These are phyloP conservation scores for Saccharomyces jurei DNA, from an alignment of 805 yeast genomes.

Conservation along the genomic window DNA sequence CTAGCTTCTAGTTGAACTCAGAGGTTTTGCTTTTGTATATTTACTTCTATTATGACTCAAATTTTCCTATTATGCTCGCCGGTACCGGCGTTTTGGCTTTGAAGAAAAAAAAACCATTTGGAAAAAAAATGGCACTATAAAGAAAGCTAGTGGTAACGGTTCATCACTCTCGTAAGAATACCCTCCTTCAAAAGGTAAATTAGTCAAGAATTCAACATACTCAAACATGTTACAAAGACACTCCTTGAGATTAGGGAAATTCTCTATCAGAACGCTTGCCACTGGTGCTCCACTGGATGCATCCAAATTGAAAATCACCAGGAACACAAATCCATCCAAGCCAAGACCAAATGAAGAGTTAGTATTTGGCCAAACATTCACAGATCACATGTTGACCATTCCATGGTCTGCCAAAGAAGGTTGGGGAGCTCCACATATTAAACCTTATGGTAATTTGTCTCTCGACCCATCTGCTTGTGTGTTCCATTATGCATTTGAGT, in stretches of 20 bases:
- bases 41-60: not conserved
- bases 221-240: slow-evolving; percentile 10
- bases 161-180: not conserved
- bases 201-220: not conserved
- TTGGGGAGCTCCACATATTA: slow-evolving; percentile 84
- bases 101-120: not conserved
- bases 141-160: not conserved
- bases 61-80: not conserved
- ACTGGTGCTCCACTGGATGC: slow-evolving; percentile 43
- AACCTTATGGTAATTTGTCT: slow-evolving; percentile 68
- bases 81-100: slow-evolving; percentile 5
- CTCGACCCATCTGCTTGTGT: slow-evolving; percentile 87
- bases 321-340: slow-evolving; percentile 41
- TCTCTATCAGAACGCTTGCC: slow-evolving; percentile 11
- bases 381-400: slow-evolving; percentile 80
- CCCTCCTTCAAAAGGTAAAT: not conserved
- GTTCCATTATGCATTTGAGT: slow-evolving; percentile 89
- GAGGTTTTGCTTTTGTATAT: not conserved
- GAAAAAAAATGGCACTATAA: not conserved
- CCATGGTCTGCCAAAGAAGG: slow-evolving; percentile 75
- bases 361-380: slow-evolving; percentile 67
- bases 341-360: slow-evolving; percentile 54
- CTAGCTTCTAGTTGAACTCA: too few relatives aligned
- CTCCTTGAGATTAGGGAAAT: slow-evolving; percentile 2
- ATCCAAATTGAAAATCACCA: slow-evolving; percentile 43